These are phyloP conservation scores for Debaryomyces castellii DNA, from an alignment of 805 yeast genomes.

Conservation along the genomic window DNA sequence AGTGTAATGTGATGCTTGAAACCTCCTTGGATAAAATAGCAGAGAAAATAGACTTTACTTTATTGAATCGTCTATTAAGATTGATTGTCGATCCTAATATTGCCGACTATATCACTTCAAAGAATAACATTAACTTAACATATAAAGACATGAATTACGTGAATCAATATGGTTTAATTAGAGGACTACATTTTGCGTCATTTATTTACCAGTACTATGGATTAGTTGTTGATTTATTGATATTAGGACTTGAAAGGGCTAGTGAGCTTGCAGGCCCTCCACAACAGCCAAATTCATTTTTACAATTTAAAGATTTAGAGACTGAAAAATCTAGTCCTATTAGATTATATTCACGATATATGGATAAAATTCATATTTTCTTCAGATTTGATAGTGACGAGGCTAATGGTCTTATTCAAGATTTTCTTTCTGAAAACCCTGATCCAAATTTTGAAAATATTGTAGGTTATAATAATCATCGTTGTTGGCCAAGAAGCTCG, in stretches of 20 bases:
- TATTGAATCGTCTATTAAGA: slow-evolving; percentile 77
- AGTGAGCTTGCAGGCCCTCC: slow-evolving; percentile 81
- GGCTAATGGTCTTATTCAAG: slow-evolving; percentile 71
- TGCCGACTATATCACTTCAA: slow-evolving; percentile 93
- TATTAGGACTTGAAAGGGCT: slow-evolving; percentile 87
- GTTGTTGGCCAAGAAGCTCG: slow-evolving; percentile 92
- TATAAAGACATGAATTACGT: slow-evolving; percentile 95
- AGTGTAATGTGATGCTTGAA: slow-evolving; percentile 81
- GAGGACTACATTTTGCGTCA: slow-evolving; percentile 89
- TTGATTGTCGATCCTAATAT: slow-evolving; percentile 83
- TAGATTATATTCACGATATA: slow-evolving; percentile 74
- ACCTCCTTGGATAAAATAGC: slow-evolving; percentile 67
- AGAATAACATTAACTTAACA: slow-evolving; percentile 76
- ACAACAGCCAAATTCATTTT: slow-evolving; percentile 68
- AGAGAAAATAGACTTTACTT: slow-evolving; percentile 85
- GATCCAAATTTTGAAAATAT: slow-evolving; percentile 89
- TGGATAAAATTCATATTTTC: slow-evolving; percentile 78
- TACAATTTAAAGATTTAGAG: slow-evolving; percentile 61
- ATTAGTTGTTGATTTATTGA: slow-evolving; percentile 72
- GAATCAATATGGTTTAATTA: slow-evolving; percentile 80
- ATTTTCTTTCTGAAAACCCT: slow-evolving; percentile 78
- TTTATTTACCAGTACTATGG: slow-evolving; percentile 92
- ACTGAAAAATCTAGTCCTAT: slow-evolving; percentile 74
- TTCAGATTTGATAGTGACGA: slow-evolving; percentile 76
- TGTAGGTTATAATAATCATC: slow-evolving; percentile 81